phyloP scores from a whole-genome alignment of 2,329 filamentous ascomycete species.

The Trichoderma sp. region DNA sequence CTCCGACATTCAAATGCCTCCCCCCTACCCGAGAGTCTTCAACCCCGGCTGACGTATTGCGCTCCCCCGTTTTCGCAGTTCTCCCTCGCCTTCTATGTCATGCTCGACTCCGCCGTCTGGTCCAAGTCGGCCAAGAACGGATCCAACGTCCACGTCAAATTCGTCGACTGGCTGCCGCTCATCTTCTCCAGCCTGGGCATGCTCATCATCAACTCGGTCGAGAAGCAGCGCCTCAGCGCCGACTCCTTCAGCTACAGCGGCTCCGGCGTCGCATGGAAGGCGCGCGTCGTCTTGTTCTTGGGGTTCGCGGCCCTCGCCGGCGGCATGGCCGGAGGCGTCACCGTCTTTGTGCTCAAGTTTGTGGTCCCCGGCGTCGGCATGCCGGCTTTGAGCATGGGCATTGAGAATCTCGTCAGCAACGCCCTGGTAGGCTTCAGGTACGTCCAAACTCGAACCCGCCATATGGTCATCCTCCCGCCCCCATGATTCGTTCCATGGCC shows the following conservation, averaged over 20 bases:
- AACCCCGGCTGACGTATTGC: constrained; percentile 11
- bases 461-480: not conserved
- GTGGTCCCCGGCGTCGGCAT: constrained; percentile 59
- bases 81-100: constrained; percentile 68
- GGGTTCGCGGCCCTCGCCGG: constrained; percentile 67
- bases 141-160: constrained; percentile 63
- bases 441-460: constrained; percentile 36
- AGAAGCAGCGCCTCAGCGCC: constrained; percentile 65
- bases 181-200: constrained; percentile 68
- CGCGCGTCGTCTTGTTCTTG: constrained; percentile 66
- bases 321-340: constrained; percentile 70
- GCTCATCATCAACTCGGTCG: constrained; percentile 71
- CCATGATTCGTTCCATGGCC: no score
- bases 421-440: constrained; percentile 63
- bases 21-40: no score
- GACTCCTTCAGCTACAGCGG: constrained; percentile 66
- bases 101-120: constrained; percentile 69
- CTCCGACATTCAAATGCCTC: not conserved
- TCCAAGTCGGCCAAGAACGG: constrained; percentile 63
- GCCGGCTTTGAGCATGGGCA: constrained; percentile 65
- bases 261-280: constrained; percentile 68
- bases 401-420: constrained; percentile 68
- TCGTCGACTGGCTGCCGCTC: constrained; percentile 70
- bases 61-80: constrained; percentile 48
- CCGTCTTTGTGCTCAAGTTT: constrained; percentile 68